Conservation (phyloP, 2,329 filamentous ascomycete species). For the Penicillium sp. region DNA sequence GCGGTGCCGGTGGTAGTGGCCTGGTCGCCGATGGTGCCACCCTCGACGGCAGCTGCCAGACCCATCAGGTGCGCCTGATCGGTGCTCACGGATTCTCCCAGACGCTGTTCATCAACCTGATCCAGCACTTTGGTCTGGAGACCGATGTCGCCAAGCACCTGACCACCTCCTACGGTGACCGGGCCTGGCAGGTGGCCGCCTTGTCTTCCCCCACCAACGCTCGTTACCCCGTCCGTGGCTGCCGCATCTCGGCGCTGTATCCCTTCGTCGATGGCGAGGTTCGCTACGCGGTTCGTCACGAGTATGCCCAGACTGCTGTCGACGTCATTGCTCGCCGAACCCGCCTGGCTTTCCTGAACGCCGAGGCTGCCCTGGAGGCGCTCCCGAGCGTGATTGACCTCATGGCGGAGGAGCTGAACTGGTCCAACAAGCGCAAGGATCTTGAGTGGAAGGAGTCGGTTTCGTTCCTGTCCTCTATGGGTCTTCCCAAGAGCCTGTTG, state of each 20-base stretch:
- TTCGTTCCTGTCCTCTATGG: conserved; percentile 56
- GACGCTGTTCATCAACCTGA: conserved; percentile 88
- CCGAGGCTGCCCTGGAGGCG: conserved; percentile 80
- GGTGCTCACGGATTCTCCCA: conserved; percentile 84
- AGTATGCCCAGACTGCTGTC: conserved; percentile 85
- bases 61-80: conserved; percentile 72
- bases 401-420: conserved; percentile 77
- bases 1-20: conserved; percentile 65
- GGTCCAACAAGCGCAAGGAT: conserved; percentile 67
- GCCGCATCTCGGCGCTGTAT: conserved; percentile 73
- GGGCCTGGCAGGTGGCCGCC: conserved; percentile 83
- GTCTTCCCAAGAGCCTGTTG: conserved; percentile 53
- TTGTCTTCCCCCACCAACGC: conserved; percentile 69
- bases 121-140: conserved; percentile 87
- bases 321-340: conserved; percentile 83
- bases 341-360: conserved; percentile 82
- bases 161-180: conserved; percentile 80
- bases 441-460: conserved; percentile 71
- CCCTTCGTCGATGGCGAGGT: conserved; percentile 91
- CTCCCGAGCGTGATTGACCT: conserved; percentile 81
- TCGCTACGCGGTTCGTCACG: conserved; percentile 77
- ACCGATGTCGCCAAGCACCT: conserved; percentile 89
- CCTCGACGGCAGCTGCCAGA: conserved; percentile 72
- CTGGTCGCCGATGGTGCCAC: conserved; percentile 64
- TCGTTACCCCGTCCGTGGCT: conserved; percentile 76